A percentile compares a stretch with the other conserved stretches of the same genome.
Evolutionary conservation across 306 rosid species (phyloP).

Genomic region (Spatholobus suberectus): DNA sequence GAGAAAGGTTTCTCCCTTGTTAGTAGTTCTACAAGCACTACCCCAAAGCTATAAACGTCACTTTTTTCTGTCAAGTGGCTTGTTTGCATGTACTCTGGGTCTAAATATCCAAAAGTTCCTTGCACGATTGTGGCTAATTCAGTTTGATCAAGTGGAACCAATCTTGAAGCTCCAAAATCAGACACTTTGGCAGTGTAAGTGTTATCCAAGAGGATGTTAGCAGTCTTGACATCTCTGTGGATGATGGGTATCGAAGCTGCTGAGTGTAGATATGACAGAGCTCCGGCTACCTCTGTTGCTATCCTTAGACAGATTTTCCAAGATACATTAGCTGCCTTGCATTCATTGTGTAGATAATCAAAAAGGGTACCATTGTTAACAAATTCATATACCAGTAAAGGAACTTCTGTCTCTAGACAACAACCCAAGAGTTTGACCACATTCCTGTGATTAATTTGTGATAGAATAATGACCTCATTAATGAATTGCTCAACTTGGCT

Average conservation of each 20-base stretch:
- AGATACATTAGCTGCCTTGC: background rate
- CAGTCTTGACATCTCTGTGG: background rate
- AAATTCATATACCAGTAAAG: conserved; percentile 12
- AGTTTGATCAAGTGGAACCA: conserved; percentile 45
- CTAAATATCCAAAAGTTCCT: conserved; percentile 56
- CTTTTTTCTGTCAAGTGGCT: background rate
- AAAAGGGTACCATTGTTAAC: conserved; percentile 44
- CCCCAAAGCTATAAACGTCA: conserved; percentile 28
- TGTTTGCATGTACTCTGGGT: conserved; percentile 43
- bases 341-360: conserved; percentile 29
- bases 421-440: conserved; percentile 1
- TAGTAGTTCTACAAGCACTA: conserved; percentile 29
- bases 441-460: conserved; percentile 50
- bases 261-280: conserved; percentile 52
- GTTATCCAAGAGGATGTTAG: background rate
- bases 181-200: background rate
- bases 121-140: conserved; percentile 45
- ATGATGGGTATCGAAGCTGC: conserved; percentile 46
- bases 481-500: conserved; percentile 50
- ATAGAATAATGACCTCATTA: conserved; percentile 46
- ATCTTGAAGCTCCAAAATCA: conserved; percentile 42
- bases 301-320: conserved; percentile 47
- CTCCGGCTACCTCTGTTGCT: conserved; percentile 38
- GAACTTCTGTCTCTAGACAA: conserved; percentile 3
- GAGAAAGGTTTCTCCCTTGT: conserved; percentile 34